These are phyloP conservation scores for Dalbergia cochinchinensis DNA, from an alignment of 306 rosid genomes.

Conservation along the genomic window DNA sequence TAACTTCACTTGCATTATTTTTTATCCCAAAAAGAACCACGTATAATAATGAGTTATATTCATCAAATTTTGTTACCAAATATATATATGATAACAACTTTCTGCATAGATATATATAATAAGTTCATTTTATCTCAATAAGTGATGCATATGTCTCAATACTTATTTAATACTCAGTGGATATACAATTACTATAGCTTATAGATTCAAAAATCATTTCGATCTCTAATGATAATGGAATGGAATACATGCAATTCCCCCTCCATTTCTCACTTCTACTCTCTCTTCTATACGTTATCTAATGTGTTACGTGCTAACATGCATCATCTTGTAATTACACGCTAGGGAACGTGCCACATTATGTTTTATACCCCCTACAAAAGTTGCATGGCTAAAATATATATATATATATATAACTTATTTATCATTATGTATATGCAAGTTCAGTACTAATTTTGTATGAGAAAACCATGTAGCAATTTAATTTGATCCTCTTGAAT, in stretches of 20 bases:
- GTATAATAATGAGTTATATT: too few species aligned
- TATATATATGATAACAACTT: too few species aligned
- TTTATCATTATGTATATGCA: not conserved
- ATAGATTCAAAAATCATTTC: too few species aligned
- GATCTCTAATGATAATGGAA: too few species aligned
- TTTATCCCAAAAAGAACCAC: not conserved
- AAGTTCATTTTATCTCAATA: too few species aligned
- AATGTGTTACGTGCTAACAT: not conserved
- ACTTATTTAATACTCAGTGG: too few species aligned
- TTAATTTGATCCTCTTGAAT: slow-evolving; percentile 29
- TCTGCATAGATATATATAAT: too few species aligned
- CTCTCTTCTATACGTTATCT: not conserved
- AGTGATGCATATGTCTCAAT: too few species aligned
- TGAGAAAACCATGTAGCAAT: not conserved
- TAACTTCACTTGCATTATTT: slow-evolving; percentile 7
- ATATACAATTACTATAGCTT: too few species aligned
- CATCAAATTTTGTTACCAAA: too few species aligned
- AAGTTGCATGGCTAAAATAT: slow-evolving; percentile 3
- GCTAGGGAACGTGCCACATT: not conserved
- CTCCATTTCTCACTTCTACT: not conserved
- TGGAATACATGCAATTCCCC: not conserved
- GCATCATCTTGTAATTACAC: slow-evolving; percentile 5
- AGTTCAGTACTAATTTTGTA: not conserved
- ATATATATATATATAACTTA: not conserved
- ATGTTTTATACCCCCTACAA: not conserved